These are phyloP conservation scores for Phyllostachys edulis DNA, from an alignment of 176 grass and related monocot genomes.

Conservation along the genomic window DNA sequence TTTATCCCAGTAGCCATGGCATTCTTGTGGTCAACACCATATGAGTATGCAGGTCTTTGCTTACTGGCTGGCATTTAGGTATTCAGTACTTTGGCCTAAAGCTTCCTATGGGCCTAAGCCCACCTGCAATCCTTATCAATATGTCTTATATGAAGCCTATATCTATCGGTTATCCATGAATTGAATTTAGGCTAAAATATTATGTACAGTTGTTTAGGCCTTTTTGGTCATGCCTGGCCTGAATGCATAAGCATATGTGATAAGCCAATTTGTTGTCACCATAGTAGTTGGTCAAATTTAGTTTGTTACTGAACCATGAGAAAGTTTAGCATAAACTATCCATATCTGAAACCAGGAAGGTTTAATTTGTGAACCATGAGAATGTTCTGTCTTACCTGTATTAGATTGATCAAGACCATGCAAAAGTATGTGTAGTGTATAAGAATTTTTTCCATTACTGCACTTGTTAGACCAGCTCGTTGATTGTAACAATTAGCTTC, in stretches of 20 bases:
- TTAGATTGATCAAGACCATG: not conserved
- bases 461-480: not conserved
- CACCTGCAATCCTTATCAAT: no score
- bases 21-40: slow-evolving; percentile 11
- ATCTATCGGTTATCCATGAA: not conserved
- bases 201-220: not conserved
- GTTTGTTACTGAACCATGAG: not conserved
- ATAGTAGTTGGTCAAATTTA: not conserved
- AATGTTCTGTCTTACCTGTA: slow-evolving; percentile 4
- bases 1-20: not conserved
- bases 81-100: slow-evolving; percentile 5
- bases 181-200: not conserved
- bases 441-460: not conserved
- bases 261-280: not conserved
- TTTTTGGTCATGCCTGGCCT: not conserved
- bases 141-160: not conserved
- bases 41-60: slow-evolving; percentile 1
- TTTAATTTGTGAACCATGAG: not conserved
- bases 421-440: not conserved
- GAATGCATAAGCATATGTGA: not conserved
- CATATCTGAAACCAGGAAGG: not conserved
- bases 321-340: slow-evolving; percentile 6
- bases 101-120: not conserved
- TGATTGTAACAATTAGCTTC: not conserved
- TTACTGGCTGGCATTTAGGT: slow-evolving; percentile 2